These are phyloP conservation scores for Mycosarcoma maydis DNA, from an alignment of 1,284 basidiomycete genomes.

Conservation along the genomic window DNA sequence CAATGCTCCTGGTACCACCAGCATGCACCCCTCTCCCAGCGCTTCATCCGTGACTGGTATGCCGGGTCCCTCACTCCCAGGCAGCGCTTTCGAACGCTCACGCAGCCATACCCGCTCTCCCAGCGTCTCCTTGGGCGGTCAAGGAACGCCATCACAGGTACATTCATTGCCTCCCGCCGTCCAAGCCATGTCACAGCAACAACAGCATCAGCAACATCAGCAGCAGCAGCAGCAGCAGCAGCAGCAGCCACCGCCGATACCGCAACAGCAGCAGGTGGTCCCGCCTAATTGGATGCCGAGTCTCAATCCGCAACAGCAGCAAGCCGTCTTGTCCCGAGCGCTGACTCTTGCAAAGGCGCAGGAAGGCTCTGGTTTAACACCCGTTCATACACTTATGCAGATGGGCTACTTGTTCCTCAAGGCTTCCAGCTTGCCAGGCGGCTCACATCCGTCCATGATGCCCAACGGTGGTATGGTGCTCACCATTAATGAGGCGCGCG, in stretches of 20 bases:
- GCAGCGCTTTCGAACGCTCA: slow-evolving; percentile 44
- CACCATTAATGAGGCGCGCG: slow-evolving; percentile 58
- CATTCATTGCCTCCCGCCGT: slow-evolving; percentile 30
- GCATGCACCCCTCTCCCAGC: slow-evolving; percentile 40
- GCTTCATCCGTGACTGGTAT: slow-evolving; percentile 42
- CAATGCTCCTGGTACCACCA: slow-evolving; percentile 17
- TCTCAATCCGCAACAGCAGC: slow-evolving; percentile 57
- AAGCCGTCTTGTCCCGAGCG: slow-evolving; percentile 52
- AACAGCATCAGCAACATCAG: slow-evolving; percentile 3
- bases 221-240: slow-evolving; percentile 17
- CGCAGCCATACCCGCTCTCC: slow-evolving; percentile 54
- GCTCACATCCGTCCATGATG: slow-evolving; percentile 42
- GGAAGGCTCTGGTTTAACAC: slow-evolving; percentile 44
- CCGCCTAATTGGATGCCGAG: slow-evolving; percentile 54
- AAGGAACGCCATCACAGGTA: slow-evolving; percentile 44
- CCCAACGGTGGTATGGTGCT: slow-evolving; percentile 57
- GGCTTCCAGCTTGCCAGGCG: slow-evolving; percentile 49
- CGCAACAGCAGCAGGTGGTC: slow-evolving; percentile 32
- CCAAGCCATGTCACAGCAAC: slow-evolving; percentile 25
- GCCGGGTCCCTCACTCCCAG: slow-evolving; percentile 35
- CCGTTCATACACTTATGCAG: slow-evolving; percentile 56
- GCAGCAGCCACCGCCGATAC: slow-evolving; percentile 19
- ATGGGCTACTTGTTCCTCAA: slow-evolving; percentile 63
- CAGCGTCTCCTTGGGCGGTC: slow-evolving; percentile 38
- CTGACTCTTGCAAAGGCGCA: slow-evolving; percentile 55